Conservation (phyloP, 2,329 filamentous ascomycete species). For the Lachnellula cervina region DNA sequence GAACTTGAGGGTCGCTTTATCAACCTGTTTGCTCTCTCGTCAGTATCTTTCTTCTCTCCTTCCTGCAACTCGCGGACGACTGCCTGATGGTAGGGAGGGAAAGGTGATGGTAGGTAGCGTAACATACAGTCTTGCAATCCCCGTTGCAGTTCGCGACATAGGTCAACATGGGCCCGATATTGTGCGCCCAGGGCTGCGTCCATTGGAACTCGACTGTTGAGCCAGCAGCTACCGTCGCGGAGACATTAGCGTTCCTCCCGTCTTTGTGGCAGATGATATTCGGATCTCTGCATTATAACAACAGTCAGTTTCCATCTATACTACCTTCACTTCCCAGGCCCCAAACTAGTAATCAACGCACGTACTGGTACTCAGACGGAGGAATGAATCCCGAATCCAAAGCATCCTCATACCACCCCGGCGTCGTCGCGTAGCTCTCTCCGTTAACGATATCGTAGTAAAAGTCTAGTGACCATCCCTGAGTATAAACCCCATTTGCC, state of each 20-base stretch:
- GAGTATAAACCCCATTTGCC: conserved; percentile 38
- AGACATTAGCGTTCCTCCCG: conserved; percentile 42
- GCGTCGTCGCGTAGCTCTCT: conserved; percentile 18
- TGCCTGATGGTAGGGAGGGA: too few species aligned
- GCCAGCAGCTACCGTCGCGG: conserved; percentile 53
- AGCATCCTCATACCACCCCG: conserved; percentile 41
- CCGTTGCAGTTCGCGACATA: conserved; percentile 25
- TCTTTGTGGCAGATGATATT: conserved; percentile 59
- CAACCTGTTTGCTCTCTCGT: conserved; percentile 1
- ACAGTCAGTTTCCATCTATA: not conserved
- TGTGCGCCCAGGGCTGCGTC: conserved; percentile 57
- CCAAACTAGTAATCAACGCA: not conserved
- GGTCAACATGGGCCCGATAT: conserved; percentile 38
- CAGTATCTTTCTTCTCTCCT: not conserved
- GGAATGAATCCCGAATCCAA: conserved; percentile 48
- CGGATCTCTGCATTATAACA: conserved; percentile 21
- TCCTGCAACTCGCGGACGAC: too few species aligned
- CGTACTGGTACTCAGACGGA: conserved; percentile 37
- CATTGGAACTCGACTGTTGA: conserved; percentile 53
- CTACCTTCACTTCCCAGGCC: too few species aligned
- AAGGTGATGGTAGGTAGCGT: not conserved
- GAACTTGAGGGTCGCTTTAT: conserved; percentile 35
- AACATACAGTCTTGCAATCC: conserved; percentile 31
- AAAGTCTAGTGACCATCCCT: conserved; percentile 28
- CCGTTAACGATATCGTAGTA: conserved; percentile 17